These are phyloP conservation scores for Apostasia ramifera DNA, from an alignment of 106 monocot genomes.

Conservation along the genomic window DNA sequence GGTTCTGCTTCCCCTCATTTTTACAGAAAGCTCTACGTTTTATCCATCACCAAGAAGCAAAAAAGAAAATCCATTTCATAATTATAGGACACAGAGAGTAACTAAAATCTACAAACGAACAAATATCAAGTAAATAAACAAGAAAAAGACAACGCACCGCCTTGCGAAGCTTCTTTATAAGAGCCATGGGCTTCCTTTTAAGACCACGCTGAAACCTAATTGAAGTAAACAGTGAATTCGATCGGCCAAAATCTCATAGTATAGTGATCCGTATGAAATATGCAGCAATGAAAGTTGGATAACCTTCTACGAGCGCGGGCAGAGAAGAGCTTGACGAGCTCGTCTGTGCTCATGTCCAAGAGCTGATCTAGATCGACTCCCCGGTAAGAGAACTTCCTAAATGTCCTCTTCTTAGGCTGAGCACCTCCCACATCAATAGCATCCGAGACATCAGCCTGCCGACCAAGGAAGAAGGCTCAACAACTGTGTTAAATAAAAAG, in stretches of 20 bases:
- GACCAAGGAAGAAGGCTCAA: background rate
- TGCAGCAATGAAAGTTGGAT: background rate
- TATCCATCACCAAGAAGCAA: no score
- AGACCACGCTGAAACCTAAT: slow-evolving; percentile 66
- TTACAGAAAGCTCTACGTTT: no score
- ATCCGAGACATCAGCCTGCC: slow-evolving; percentile 23
- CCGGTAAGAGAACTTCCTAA: slow-evolving; percentile 49
- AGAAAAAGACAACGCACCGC: slow-evolving; percentile 34
- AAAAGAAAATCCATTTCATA: no score
- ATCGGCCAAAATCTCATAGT: no score
- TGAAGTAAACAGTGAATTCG: background rate
- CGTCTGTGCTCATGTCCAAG: slow-evolving; percentile 56
- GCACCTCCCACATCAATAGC: slow-evolving; percentile 12
- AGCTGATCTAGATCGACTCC: slow-evolving; percentile 54
- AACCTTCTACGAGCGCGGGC: slow-evolving; percentile 58
- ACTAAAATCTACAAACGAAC: background rate
- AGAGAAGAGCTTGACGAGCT: slow-evolving; percentile 52
- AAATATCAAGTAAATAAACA: background rate
- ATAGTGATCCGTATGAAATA: background rate
- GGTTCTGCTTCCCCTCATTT: no score
- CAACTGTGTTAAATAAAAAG: background rate
- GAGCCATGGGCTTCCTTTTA: slow-evolving; percentile 90
- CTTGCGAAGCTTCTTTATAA: slow-evolving; percentile 88
- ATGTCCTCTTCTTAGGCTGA: slow-evolving; percentile 35
- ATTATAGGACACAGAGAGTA: no score